Evolutionary conservation across 768 basidiomycete genomes (phyloP).

Genomic region (Porpolomopsis calyptriformis): DNA sequence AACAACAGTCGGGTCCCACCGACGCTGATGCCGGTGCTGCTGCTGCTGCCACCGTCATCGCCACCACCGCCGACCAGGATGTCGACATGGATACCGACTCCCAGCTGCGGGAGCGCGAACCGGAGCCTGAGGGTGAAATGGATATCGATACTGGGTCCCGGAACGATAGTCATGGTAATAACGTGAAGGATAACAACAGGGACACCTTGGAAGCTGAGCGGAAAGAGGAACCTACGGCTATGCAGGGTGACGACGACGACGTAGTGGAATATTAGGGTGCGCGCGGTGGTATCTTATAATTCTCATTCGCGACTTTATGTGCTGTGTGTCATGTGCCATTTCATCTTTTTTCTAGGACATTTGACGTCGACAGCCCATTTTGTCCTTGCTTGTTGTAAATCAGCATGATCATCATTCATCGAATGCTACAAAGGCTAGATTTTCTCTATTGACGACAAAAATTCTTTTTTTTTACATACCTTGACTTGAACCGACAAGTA

Average conservation of each 20-base stretch:
- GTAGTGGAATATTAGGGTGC: constrained; percentile 64
- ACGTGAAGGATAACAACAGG: constrained; percentile 24
- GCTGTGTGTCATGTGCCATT: not conserved
- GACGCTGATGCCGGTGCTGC: too few relatives aligned
- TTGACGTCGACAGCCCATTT: not conserved
- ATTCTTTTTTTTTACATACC: not conserved
- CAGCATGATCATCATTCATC: not conserved
- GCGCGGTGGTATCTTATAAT: constrained; percentile 5
- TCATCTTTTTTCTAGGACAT: not conserved
- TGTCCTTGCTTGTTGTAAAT: not conserved
- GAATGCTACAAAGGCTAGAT: not conserved
- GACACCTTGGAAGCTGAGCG: constrained; percentile 33
- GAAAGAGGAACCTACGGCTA: constrained; percentile 42
- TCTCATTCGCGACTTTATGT: not conserved
- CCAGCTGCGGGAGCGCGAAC: constrained; percentile 8
- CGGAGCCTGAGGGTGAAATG: constrained; percentile 22
- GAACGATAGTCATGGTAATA: too few relatives aligned
- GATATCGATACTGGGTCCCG: too few relatives aligned
- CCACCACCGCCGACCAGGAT: constrained; percentile 18
- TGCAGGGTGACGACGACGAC: constrained; percentile 67
- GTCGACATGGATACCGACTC: constrained; percentile 30
- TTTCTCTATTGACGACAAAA: not conserved
- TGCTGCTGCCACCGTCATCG: too few relatives aligned
- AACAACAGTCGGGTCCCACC: too few relatives aligned
- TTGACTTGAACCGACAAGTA: too few relatives aligned